Evolutionary conservation across 129 eudicot species (phyloP).

Genomic region (Pseudognaphalium luteoalbum): DNA sequence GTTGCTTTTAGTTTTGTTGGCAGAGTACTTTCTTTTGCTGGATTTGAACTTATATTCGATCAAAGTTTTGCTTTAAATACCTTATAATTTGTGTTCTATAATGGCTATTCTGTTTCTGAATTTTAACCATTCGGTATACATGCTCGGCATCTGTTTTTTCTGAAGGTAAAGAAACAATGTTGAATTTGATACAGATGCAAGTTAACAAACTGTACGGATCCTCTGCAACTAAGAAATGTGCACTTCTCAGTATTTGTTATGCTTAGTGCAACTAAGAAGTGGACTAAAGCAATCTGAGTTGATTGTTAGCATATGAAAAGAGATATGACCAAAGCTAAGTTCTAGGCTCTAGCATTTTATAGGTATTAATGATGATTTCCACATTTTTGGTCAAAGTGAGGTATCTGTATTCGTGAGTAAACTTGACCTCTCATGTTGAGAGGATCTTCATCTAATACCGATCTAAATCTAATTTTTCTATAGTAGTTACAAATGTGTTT

Average conservation of each 20-base stretch:
- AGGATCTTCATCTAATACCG: no score
- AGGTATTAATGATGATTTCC: no score
- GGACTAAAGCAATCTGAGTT: background rate
- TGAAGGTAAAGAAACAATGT: background rate
- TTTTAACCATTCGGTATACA: background rate
- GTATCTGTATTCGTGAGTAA: no score
- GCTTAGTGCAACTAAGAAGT: background rate
- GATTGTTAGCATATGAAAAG: background rate
- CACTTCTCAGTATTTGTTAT: background rate
- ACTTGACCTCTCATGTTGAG: no score
- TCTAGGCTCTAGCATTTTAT: no score
- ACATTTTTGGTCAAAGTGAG: no score
- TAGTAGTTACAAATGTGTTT: no score
- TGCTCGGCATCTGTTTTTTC: background rate
- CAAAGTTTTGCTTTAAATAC: conserved; percentile 21
- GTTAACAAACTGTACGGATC: background rate
- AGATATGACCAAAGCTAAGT: no score
- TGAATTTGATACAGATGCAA: background rate
- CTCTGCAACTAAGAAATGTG: background rate
- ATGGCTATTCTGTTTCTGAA: background rate
- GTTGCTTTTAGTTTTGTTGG: conserved; percentile 19
- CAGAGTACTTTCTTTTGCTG: conserved; percentile 28
- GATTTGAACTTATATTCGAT: conserved; percentile 26
- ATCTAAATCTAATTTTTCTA: no score
- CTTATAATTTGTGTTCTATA: background rate